Conservation (phyloP, 805 yeast genomes). For the Lachancea fermentati region DNA sequence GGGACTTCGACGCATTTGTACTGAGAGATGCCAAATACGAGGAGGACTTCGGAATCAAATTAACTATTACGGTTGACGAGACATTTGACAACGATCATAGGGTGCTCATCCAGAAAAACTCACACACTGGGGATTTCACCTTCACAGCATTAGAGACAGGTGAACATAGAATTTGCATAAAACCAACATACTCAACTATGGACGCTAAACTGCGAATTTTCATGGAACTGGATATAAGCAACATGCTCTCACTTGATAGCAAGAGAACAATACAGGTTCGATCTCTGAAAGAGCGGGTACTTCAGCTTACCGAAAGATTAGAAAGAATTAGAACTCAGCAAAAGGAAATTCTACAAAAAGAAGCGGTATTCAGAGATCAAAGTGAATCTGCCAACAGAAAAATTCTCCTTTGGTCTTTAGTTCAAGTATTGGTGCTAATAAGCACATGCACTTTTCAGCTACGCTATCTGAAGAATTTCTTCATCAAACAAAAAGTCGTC, state of each 20-base stretch:
- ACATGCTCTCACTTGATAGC: slow-evolving; percentile 57
- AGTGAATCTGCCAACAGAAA: slow-evolving; percentile 70
- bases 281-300: slow-evolving; percentile 49
- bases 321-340: slow-evolving; percentile 62
- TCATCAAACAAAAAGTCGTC: slow-evolving; percentile 54
- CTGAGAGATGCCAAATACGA: slow-evolving; percentile 45
- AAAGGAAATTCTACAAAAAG: slow-evolving; percentile 56
- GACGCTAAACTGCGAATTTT: slow-evolving; percentile 58
- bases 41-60: slow-evolving; percentile 48
- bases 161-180: slow-evolving; percentile 78
- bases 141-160: slow-evolving; percentile 82
- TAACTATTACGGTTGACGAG: slow-evolving; percentile 38
- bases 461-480: slow-evolving; percentile 71
- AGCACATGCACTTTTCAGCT: slow-evolving; percentile 73
- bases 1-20: slow-evolving; percentile 67
- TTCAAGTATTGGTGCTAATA: slow-evolving; percentile 63
- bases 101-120: slow-evolving; percentile 62
- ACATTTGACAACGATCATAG: slow-evolving; percentile 78
- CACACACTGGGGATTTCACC: slow-evolving; percentile 60
- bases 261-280: slow-evolving; percentile 50
- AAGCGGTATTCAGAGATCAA: slow-evolving; percentile 68
- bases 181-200: slow-evolving; percentile 40
- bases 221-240: slow-evolving; percentile 68
- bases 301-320: slow-evolving; percentile 52
- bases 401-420: slow-evolving; percentile 66